phyloP scores from a whole-genome alignment of 78 protist genomes.

The Dictyostelium brefeldianum region DNA sequence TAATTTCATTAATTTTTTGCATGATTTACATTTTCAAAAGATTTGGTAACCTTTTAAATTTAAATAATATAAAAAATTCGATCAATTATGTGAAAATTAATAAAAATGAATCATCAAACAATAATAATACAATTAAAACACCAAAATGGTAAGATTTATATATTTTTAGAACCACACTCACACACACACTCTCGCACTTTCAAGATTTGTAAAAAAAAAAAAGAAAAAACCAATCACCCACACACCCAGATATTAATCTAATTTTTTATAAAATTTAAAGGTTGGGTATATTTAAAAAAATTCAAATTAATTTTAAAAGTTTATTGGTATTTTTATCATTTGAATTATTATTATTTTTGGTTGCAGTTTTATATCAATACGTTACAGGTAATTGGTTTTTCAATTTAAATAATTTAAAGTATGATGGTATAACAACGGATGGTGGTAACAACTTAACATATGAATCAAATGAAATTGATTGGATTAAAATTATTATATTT shows the following conservation, averaged over 20 bases:
- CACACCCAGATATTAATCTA: slow-evolving; percentile 1
- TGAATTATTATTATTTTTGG: not conserved
- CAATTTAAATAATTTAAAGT: not conserved
- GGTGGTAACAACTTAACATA: not conserved
- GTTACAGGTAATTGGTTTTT: slow-evolving; percentile 1
- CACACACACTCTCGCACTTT: not conserved
- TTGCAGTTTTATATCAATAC: not conserved
- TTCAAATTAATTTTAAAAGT: not conserved
- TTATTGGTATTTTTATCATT: not conserved
- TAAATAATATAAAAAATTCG: not conserved
- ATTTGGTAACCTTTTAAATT: not conserved
- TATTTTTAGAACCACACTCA: not conserved
- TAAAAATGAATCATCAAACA: not conserved
- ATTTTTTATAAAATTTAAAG: not conserved
- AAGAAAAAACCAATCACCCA: not conserved
- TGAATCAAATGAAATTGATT: not conserved
- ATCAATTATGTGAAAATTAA: not conserved
- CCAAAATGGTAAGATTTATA: slow-evolving; percentile 11
- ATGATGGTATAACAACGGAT: not conserved
- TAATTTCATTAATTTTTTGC: not conserved
- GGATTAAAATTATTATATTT: not conserved
- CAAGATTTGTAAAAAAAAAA: not conserved
- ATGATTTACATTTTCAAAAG: slow-evolving; percentile 8
- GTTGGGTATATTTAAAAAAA: not conserved
- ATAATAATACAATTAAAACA: not conserved